phyloP scores from a whole-genome alignment of 129 eudicot species.

The Helichrysum umbraculigerum region DNA sequence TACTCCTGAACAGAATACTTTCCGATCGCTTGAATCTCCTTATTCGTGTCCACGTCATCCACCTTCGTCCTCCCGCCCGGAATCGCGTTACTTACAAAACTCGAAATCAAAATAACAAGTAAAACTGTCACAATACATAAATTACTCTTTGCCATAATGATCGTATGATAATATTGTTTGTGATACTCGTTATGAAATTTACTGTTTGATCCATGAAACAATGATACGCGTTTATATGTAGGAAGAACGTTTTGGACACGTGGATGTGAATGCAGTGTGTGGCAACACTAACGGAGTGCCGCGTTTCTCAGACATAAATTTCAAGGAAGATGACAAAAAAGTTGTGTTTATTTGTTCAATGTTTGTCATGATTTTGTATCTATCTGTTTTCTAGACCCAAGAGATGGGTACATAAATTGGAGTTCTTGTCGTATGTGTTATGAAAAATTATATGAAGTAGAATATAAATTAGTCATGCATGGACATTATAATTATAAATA shows the following conservation, averaged over 20 bases:
- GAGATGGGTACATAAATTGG: neutral
- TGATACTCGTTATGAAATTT: too few species aligned
- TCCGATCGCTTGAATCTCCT: slow-evolving; percentile 60
- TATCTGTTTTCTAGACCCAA: neutral
- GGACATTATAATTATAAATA: too few species aligned
- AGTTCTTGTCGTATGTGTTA: too few species aligned
- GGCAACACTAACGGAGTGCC: slow-evolving; percentile 29
- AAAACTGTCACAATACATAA: neutral
- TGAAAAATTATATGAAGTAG: too few species aligned
- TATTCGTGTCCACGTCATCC: slow-evolving; percentile 41
- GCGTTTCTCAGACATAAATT: slow-evolving; percentile 20
- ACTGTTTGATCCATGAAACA: too few species aligned
- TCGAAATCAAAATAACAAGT: too few species aligned
- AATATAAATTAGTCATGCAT: too few species aligned
- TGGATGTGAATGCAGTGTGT: slow-evolving; percentile 20
- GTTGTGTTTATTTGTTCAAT: neutral
- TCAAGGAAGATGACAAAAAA: slow-evolving; percentile 13
- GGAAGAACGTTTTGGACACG: slow-evolving; percentile 27
- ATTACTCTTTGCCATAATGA: neutral
- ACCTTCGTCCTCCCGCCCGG: slow-evolving; percentile 49
- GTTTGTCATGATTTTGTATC: neutral
- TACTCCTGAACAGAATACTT: slow-evolving; percentile 52
- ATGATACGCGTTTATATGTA: neutral
- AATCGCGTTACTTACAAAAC: neutral
- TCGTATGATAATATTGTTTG: too few species aligned